Evolutionary conservation across 164 flowering plant genomes (phyloP).

Genomic region (Piper betle): DNA sequence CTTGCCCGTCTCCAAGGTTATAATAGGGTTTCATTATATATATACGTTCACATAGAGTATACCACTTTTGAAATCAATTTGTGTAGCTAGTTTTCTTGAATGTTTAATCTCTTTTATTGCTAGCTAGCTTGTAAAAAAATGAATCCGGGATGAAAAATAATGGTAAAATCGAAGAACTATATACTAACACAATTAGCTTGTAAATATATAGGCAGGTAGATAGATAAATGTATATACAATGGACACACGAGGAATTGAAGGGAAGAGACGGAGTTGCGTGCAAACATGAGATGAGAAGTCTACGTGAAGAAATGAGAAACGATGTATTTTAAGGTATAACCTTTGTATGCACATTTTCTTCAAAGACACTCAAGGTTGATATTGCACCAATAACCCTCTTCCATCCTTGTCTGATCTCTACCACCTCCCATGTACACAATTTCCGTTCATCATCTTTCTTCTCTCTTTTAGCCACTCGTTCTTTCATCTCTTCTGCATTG

Average conservation of each 20-base stretch:
- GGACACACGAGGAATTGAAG: neutral
- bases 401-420: neutral
- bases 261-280: neutral
- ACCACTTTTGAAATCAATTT: too few species aligned
- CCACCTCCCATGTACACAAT: neutral
- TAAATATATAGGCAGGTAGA: too few species aligned
- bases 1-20: too few species aligned
- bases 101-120: too few species aligned
- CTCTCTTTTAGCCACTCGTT: neutral
- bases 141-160: too few species aligned
- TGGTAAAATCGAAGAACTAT: too few species aligned
- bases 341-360: slow-evolving; percentile 7
- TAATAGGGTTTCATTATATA: too few species aligned
- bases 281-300: neutral
- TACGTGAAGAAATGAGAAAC: neutral
- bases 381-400: neutral
- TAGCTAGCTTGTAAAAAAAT: too few species aligned
- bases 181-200: too few species aligned
- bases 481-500: too few species aligned
- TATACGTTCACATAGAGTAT: too few species aligned
- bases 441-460: neutral
- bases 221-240: neutral
- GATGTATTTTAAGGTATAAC: neutral
- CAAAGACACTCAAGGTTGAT: slow-evolving; percentile 15
- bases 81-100: too few species aligned